These are phyloP conservation scores for Neonectria hederae DNA, from an alignment of 2,329 filamentous ascomycete species.

Conservation along the genomic window DNA sequence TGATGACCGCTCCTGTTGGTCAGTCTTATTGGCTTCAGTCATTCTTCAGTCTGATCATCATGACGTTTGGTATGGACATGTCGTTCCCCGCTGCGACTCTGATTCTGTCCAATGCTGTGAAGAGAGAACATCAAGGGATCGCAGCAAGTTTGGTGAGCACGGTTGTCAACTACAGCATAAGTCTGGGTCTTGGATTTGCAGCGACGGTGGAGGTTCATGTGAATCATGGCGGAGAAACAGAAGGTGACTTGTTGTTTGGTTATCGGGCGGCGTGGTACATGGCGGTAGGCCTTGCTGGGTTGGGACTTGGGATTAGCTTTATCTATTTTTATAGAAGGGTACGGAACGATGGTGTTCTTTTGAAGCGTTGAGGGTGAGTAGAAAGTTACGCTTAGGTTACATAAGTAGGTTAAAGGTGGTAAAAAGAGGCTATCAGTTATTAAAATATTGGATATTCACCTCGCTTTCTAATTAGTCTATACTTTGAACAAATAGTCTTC, in stretches of 20 bases:
- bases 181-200: slow-evolving; percentile 71
- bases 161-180: slow-evolving; percentile 75
- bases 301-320: slow-evolving; percentile 30
- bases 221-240: slow-evolving; percentile 32
- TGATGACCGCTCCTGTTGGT: slow-evolving; percentile 58
- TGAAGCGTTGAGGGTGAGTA: no score
- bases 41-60: slow-evolving; percentile 67
- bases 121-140: slow-evolving; percentile 57
- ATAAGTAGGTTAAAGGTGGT: no score
- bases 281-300: slow-evolving; percentile 49
- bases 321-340: slow-evolving; percentile 23
- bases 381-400: no score
- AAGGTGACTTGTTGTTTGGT: slow-evolving; percentile 22
- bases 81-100: slow-evolving; percentile 70
- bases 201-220: slow-evolving; percentile 67
- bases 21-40: slow-evolving; percentile 73
- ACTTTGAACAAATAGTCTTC: no score
- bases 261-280: slow-evolving; percentile 42
- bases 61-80: slow-evolving; percentile 72
- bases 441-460: no score
- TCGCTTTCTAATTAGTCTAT: no score
- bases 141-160: slow-evolving; percentile 68
- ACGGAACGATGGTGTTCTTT: background rate
- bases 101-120: slow-evolving; percentile 64
- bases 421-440: no score